A percentile compares a stretch with the other conserved stretches of the same genome.
Evolutionary conservation across 2,329 filamentous ascomycete species (phyloP).

Genomic region (Westerdykella aurantiaca): DNA sequence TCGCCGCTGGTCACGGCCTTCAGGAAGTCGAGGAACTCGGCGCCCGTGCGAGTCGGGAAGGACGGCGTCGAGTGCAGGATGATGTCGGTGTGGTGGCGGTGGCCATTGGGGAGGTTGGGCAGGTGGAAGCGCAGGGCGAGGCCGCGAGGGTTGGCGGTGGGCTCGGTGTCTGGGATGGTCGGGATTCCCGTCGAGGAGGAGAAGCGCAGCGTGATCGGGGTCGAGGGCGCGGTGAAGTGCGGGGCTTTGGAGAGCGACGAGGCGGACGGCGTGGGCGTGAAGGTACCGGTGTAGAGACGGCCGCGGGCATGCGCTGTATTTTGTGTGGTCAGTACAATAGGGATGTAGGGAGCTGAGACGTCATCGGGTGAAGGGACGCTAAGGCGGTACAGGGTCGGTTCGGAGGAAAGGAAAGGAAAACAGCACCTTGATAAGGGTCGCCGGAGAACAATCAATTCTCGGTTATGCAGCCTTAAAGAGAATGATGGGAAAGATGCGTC

Average conservation of each 20-base stretch:
- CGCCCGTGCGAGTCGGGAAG: conserved; percentile 51
- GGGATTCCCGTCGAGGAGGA: conserved; percentile 50
- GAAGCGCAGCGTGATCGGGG: conserved; percentile 47
- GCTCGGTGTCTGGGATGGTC: conserved; percentile 45
- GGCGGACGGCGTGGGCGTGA: conserved; percentile 45
- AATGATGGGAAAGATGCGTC: background rate
- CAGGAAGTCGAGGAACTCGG: conserved; percentile 49
- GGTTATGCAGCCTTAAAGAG: background rate
- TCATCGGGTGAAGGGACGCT: background rate
- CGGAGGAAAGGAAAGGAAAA: background rate
- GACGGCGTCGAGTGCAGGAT: conserved; percentile 48
- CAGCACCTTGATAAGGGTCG: too few relatives aligned
- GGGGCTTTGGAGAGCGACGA: conserved; percentile 43
- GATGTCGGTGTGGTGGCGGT: conserved; percentile 51
- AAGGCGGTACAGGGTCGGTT: background rate
- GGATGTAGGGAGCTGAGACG: background rate
- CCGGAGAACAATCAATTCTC: too few relatives aligned
- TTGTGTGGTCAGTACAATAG: conserved; percentile 3
- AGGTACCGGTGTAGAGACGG: conserved; percentile 47
- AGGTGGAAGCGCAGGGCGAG: conserved; percentile 49
- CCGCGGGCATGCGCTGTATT: conserved; percentile 51
- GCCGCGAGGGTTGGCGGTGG: conserved; percentile 44
- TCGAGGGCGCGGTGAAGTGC: conserved; percentile 45
- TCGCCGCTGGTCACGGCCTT: conserved; percentile 34
- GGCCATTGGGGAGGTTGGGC: conserved; percentile 33